Conservation (phyloP, 2,329 filamentous ascomycete species). For the Epichloe scottii region DNA sequence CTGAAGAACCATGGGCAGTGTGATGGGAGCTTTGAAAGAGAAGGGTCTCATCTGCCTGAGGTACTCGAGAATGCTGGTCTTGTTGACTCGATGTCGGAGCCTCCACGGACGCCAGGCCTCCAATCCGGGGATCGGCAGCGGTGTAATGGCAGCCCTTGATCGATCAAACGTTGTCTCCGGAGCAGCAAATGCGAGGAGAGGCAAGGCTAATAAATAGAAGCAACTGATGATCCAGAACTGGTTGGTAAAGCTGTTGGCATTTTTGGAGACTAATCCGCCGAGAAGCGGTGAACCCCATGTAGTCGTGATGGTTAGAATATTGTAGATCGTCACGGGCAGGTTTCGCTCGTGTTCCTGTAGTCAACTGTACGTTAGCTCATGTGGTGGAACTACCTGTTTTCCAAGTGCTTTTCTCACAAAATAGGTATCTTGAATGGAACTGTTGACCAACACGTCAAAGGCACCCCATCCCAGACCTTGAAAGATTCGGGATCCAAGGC, state of each 20-base stretch:
- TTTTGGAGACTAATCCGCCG: slow-evolving; percentile 34
- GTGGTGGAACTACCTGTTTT: neutral
- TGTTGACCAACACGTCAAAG: slow-evolving; percentile 40
- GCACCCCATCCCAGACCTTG: slow-evolving; percentile 48
- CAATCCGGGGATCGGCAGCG: slow-evolving; percentile 10
- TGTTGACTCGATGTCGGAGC: slow-evolving; percentile 17
- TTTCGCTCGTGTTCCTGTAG: slow-evolving; percentile 38
- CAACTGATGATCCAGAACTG: slow-evolving; percentile 40
- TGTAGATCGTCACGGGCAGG: slow-evolving; percentile 31
- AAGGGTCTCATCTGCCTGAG: slow-evolving; percentile 26
- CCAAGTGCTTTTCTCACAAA: slow-evolving; percentile 30
- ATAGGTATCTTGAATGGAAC: slow-evolving; percentile 43
- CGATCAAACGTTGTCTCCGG: slow-evolving; percentile 43
- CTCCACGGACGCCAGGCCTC: slow-evolving; percentile 12
- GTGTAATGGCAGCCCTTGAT: slow-evolving; percentile 11
- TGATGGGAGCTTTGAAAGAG: slow-evolving; percentile 22
- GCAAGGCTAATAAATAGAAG: slow-evolving; percentile 33
- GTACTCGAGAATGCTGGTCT: slow-evolving; percentile 23
- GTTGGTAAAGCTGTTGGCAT: slow-evolving; percentile 27
- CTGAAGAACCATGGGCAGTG: slow-evolving; percentile 26
- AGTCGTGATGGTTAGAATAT: slow-evolving; percentile 29
- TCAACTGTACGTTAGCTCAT: neutral
- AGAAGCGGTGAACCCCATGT: slow-evolving; percentile 43
- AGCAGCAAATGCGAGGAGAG: slow-evolving; percentile 33
- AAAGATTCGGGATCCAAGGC: slow-evolving; percentile 39